Evolutionary conservation across 495 filamentous ascomycete genomes (phyloP).

Genomic region (Aspergillus affinis): DNA sequence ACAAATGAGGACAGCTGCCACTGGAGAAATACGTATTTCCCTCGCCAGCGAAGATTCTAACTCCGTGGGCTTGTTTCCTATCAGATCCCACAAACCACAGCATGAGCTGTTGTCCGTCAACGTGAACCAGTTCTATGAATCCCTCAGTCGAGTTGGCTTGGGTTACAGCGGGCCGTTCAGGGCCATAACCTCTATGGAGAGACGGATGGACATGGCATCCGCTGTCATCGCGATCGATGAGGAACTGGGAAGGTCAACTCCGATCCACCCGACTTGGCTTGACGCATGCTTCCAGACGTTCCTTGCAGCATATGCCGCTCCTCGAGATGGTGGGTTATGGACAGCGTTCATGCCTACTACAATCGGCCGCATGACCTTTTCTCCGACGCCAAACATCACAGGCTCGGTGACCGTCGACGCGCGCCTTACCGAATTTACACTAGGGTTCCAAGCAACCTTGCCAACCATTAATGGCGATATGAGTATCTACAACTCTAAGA

Average conservation of each 20-base stretch:
- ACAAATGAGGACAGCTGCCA: too few species aligned
- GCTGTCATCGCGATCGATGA: slow-evolving; percentile 11
- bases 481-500: too few species aligned
- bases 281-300: slow-evolving; percentile 49
- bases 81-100: too few species aligned
- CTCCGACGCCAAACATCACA: slow-evolving; percentile 24
- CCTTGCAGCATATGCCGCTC: slow-evolving; percentile 44
- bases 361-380: slow-evolving; percentile 11
- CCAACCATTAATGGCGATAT: slow-evolving; percentile 10
- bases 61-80: too few species aligned
- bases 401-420: too few species aligned
- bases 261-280: slow-evolving; percentile 48
- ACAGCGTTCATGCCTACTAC: slow-evolving; percentile 18
- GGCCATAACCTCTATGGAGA: slow-evolving; percentile 12
- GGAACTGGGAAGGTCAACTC: background rate
- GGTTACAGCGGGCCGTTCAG: slow-evolving; percentile 24
- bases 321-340: slow-evolving; percentile 35
- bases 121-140: slow-evolving; percentile 21
- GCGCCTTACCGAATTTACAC: too few species aligned
- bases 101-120: slow-evolving; percentile 35
- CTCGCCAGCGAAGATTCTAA: too few species aligned
- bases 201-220: slow-evolving; percentile 4
- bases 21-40: too few species aligned
- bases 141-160: slow-evolving; percentile 21
- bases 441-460: too few species aligned